These are phyloP conservation scores for Trichosporon sp. DNA, from an alignment of 1,284 basidiomycete genomes.

Conservation along the genomic window DNA sequence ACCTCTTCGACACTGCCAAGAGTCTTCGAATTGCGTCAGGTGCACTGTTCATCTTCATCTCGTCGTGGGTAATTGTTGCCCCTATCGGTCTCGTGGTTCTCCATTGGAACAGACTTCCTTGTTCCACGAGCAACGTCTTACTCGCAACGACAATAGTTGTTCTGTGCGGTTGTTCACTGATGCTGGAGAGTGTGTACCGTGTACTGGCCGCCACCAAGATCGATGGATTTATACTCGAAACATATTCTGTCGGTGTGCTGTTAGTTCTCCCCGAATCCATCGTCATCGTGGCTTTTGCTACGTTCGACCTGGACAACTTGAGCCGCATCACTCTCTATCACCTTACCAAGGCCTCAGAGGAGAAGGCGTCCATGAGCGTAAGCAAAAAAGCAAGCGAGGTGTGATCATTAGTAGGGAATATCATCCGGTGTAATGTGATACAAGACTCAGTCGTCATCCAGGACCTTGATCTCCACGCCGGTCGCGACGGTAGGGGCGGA, in stretches of 20 bases:
- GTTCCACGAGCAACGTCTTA: neutral
- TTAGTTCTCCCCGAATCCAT: conserved; percentile 27
- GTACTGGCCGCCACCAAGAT: conserved; percentile 2
- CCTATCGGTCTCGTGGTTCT: neutral
- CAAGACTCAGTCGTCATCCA: conserved; percentile 13
- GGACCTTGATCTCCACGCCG: conserved; percentile 7
- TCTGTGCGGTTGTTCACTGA: conserved; percentile 5
- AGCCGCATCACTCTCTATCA: neutral
- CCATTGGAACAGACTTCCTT: neutral
- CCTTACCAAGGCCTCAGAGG: neutral
- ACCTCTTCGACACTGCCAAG: conserved; percentile 7
- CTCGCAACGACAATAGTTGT: neutral
- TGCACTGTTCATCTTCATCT: conserved; percentile 21
- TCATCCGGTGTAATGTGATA: neutral
- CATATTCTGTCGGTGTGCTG: conserved; percentile 18
- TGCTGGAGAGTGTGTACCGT: conserved; percentile 27
- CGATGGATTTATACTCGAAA: conserved; percentile 14
- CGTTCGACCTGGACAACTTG: conserved; percentile 22
- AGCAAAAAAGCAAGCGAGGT: neutral
- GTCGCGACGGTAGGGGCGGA: neutral
- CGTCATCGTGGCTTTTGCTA: neutral
- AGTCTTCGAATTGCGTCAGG: conserved; percentile 23
- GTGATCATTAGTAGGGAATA: neutral
- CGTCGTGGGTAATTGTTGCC: neutral
- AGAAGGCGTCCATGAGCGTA: neutral